Evolutionary conservation across 1,284 basidiomycete species (phyloP).

Genomic region (Pholiota adiposa): DNA sequence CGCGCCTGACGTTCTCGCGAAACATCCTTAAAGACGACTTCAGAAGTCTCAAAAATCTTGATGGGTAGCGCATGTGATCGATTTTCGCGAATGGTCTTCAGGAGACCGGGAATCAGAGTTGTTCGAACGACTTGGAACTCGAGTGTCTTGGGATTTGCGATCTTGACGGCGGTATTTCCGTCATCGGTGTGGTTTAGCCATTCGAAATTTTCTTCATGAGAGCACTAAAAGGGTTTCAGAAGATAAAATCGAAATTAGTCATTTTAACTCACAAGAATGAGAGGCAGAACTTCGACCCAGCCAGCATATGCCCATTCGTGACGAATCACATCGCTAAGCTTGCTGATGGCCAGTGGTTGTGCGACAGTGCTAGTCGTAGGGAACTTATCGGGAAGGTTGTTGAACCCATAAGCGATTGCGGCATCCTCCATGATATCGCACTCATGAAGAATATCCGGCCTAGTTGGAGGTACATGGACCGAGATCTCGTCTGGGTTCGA

Average conservation of each 20-base stretch:
- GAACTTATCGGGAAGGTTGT: slow-evolving; percentile 92
- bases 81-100: slow-evolving; percentile 98
- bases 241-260: neutral
- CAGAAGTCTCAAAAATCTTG: slow-evolving; percentile 92
- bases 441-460: slow-evolving; percentile 97
- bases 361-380: slow-evolving; percentile 96
- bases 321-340: slow-evolving; percentile 87
- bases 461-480: slow-evolving; percentile 86
- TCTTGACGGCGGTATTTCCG: slow-evolving; percentile 81
- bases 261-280: slow-evolving; percentile 74
- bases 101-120: slow-evolving; percentile 90
- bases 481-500: slow-evolving; percentile 66
- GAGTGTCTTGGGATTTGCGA: slow-evolving; percentile 96
- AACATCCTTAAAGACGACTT: slow-evolving; percentile 90
- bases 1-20: slow-evolving; percentile 81
- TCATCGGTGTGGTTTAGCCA: slow-evolving; percentile 90
- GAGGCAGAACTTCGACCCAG: slow-evolving; percentile 94
- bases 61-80: slow-evolving; percentile 92
- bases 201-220: slow-evolving; percentile 97
- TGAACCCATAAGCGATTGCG: slow-evolving; percentile 97
- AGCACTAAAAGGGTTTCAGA: slow-evolving; percentile 65
- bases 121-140: slow-evolving; percentile 99
- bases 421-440: slow-evolving; percentile 99
- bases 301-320: slow-evolving; percentile 93
- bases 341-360: slow-evolving; percentile 90